Evolutionary conservation across 345 rosid genomes (phyloP).

Genomic region (Gossypium australe): DNA sequence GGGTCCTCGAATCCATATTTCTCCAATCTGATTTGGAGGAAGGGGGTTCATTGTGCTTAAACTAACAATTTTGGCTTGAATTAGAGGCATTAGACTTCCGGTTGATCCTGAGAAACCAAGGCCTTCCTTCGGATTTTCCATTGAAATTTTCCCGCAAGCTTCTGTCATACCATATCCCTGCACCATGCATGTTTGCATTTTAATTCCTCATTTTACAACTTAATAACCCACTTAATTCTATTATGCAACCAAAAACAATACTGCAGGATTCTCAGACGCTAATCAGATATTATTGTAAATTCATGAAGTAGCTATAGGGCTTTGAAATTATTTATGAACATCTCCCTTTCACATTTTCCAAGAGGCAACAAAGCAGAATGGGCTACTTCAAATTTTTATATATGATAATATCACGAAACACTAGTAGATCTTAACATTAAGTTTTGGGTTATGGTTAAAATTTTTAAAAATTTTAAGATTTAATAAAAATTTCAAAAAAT

Average conservation of each 20-base stretch:
- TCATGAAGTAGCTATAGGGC: too few relatives aligned
- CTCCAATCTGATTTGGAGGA: slow-evolving; percentile 63
- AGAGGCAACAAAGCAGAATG: too few relatives aligned
- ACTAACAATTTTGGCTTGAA: slow-evolving; percentile 64
- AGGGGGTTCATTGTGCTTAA: slow-evolving; percentile 45
- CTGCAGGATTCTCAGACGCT: background rate
- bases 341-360: too few relatives aligned
- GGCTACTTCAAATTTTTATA: too few relatives aligned
- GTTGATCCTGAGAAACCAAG: slow-evolving; percentile 41
- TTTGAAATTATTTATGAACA: too few relatives aligned
- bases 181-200: background rate
- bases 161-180: slow-evolving; percentile 94
- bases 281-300: background rate
- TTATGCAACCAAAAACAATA: background rate
- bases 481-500: too few relatives aligned
- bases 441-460: too few relatives aligned
- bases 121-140: slow-evolving; percentile 46
- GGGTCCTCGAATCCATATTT: slow-evolving; percentile 80
- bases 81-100: slow-evolving; percentile 76
- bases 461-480: too few relatives aligned
- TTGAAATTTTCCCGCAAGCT: slow-evolving; percentile 68
- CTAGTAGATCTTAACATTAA: too few relatives aligned
- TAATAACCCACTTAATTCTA: background rate
- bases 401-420: too few relatives aligned
- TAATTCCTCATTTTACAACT: background rate